A percentile compares a stretch with the other conserved stretches of the same genome.
Evolutionary conservation across 1,284 basidiomycete species (phyloP).

Genomic region (Trichosporon coremiiforme): DNA sequence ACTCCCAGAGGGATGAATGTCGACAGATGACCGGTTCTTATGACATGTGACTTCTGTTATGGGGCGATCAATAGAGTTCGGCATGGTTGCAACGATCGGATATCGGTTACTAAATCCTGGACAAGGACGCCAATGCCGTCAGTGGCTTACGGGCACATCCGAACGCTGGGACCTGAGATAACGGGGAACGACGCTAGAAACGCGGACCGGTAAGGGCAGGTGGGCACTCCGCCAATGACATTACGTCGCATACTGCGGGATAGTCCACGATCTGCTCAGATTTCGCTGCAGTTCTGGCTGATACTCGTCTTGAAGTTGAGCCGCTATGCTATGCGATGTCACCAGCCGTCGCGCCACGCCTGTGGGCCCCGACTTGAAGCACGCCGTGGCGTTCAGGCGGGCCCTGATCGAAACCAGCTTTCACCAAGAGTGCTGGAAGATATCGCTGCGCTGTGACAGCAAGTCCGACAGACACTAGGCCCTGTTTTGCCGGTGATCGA

Average conservation of each 20-base stretch:
- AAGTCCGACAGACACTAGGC: no score
- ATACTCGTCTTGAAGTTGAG: no score
- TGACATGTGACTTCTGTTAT: neutral
- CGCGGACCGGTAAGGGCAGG: neutral
- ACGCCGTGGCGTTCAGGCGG: no score
- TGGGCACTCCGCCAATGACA: neutral
- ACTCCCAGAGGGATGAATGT: neutral
- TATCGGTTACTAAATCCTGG: neutral
- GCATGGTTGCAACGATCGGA: neutral
- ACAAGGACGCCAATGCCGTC: neutral
- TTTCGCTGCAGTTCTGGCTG: no score
- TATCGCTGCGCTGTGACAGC: no score
- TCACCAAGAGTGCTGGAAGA: no score
- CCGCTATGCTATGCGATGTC: no score
- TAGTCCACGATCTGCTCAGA: no score
- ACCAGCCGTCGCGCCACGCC: no score
- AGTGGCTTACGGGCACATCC: conserved; percentile 4
- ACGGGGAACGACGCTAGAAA: neutral
- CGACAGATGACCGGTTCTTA: neutral
- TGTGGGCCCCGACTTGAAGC: no score
- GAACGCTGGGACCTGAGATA: neutral
- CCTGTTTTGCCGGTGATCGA: no score
- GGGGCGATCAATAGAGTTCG: neutral
- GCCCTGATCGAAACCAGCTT: no score
- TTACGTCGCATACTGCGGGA: neutral